phyloP scores from a whole-genome alignment of 2,329 filamentous ascomycete species.

The Cryphonectria parasitica region DNA sequence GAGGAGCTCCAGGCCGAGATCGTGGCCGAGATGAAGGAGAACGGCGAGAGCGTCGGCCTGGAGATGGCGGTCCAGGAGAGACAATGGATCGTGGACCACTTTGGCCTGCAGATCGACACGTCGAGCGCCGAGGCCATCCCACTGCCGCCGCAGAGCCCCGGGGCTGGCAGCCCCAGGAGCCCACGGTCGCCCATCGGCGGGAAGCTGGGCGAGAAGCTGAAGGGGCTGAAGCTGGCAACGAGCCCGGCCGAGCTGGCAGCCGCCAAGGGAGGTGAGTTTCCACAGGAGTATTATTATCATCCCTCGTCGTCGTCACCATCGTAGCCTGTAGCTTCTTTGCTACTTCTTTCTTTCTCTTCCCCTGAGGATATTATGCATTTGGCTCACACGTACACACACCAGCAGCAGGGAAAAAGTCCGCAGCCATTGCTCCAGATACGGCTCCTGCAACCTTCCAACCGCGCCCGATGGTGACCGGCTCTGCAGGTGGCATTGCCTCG shows the following conservation, averaged over 20 bases:
- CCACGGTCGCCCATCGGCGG: slow-evolving; percentile 67
- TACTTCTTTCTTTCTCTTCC: no score
- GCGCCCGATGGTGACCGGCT: slow-evolving; percentile 19
- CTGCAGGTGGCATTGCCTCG: slow-evolving; percentile 39
- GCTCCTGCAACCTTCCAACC: slow-evolving; percentile 61
- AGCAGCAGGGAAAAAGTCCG: slow-evolving; percentile 24
- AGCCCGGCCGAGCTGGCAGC: slow-evolving; percentile 66
- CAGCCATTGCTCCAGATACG: slow-evolving; percentile 41
- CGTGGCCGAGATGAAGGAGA: slow-evolving; percentile 69
- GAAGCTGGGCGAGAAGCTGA: slow-evolving; percentile 77
- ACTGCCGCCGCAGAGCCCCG: slow-evolving; percentile 33
- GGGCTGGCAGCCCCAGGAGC: slow-evolving; percentile 36
- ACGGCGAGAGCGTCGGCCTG: slow-evolving; percentile 80
- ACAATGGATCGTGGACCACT: slow-evolving; percentile 83
- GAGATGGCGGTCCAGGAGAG: slow-evolving; percentile 84
- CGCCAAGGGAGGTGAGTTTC: slow-evolving; percentile 53
- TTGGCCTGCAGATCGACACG: slow-evolving; percentile 60
- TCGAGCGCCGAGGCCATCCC: slow-evolving; percentile 32
- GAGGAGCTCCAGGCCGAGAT: slow-evolving; percentile 79
- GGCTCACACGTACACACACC: slow-evolving; percentile 37
- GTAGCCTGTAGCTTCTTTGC: background rate
- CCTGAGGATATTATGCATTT: slow-evolving; percentile 16
- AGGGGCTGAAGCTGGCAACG: slow-evolving; percentile 77
- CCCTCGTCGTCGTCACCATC: background rate
- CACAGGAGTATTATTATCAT: background rate